Base-by-base conservation (phyloP, 345 rosid species). In the Carallia pectinifolia region DNA sequence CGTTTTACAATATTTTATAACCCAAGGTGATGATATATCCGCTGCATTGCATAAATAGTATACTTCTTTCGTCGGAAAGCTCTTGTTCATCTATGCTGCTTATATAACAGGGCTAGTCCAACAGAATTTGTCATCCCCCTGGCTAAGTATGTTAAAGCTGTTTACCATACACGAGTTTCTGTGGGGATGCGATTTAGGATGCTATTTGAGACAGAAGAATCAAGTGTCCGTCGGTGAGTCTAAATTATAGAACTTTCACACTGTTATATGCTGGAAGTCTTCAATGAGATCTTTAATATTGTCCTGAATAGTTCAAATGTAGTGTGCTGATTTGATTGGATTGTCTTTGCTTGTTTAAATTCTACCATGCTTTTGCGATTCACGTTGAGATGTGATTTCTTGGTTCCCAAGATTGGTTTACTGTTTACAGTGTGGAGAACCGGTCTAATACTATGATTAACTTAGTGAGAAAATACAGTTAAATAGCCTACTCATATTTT, bases 141-240 rank as follows among this genome's bases (percentile, higher is more conserved):
- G 65, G 83, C 85, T 36, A 84, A 86, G 68, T 86, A 80, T 70
- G 71, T 80, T 33, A 86, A 86, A 73, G 84, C 87, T 23, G 86
- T 80, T 61, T 82, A 78, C 70, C 84, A 81, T 77, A 84, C 79
- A 1, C 82, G 82, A 7, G 82, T 82, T 62, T 86, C 90, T 48
- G 81, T 84, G 38, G 90, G 90, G 44, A 86, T 86, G 90, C 81
- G 87, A 38, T 86, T 86, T 71, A 76, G 90, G 68, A 86, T 86
- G 89, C 80, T 83, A 40, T 86, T 86, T 76, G 89, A 86, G 78
- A 86, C 85, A 0, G 87, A 86, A 73, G 90, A 86, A 66, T 86
- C 87, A 52, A 84, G 87, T 61, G 86, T 86, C 53, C 85, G 89
- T 36, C 76, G 89, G 89, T 85, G 71, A 48, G 76, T 68, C 61